A percentile compares a stretch with the other conserved stretches of the same genome.
Conservation (phyloP, 108 stramenopile species). For the Mayamaea pseudoterrestris region DNA sequence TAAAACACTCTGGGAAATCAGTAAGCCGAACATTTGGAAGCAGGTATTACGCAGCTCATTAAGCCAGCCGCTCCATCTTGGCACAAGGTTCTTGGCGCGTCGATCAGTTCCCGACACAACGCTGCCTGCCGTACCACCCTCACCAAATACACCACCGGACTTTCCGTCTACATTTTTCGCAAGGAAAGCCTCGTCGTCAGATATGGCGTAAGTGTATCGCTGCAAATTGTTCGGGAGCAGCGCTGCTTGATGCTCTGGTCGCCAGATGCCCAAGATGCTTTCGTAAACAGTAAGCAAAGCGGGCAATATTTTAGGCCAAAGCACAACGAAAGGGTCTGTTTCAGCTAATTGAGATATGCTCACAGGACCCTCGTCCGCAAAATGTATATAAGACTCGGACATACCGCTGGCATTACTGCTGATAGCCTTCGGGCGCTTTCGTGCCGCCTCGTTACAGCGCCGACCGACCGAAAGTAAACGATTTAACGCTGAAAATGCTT, state of each 20-base stretch:
- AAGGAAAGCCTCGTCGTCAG: conserved; percentile 81
- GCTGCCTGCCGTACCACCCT: conserved; percentile 82
- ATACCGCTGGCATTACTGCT: conserved; percentile 20
- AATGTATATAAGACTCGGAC: conserved; percentile 23
- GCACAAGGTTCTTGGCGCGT: conserved; percentile 64
- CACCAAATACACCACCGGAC: conserved; percentile 77
- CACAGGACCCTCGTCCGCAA: conserved; percentile 78
- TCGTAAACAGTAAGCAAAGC: conserved; percentile 41
- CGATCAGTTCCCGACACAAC: conserved; percentile 62
- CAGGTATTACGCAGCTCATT: conserved; percentile 71
- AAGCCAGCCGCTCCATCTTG: conserved; percentile 84
- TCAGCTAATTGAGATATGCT: conserved; percentile 57
- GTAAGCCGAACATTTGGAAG: conserved; percentile 72
- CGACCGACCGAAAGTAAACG: conserved; percentile 78
- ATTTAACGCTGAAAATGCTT: conserved; percentile 68
- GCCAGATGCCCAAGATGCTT: conserved; percentile 55
- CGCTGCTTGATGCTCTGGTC: conserved; percentile 46
- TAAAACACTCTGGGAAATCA: conserved; percentile 53
- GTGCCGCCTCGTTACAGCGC: conserved; percentile 76
- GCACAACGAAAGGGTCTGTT: conserved; percentile 76
- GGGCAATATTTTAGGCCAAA: conserved; percentile 79
- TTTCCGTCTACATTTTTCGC: conserved; percentile 53
- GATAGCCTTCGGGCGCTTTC: conserved; percentile 41
- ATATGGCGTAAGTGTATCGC: conserved; percentile 72
- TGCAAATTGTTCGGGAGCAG: conserved; percentile 55